Evolutionary conservation across 2,329 filamentous ascomycete species (phyloP), one percentile per base, ranked within the genome.

Genomic region (Tympanopsis confertula): DNA sequence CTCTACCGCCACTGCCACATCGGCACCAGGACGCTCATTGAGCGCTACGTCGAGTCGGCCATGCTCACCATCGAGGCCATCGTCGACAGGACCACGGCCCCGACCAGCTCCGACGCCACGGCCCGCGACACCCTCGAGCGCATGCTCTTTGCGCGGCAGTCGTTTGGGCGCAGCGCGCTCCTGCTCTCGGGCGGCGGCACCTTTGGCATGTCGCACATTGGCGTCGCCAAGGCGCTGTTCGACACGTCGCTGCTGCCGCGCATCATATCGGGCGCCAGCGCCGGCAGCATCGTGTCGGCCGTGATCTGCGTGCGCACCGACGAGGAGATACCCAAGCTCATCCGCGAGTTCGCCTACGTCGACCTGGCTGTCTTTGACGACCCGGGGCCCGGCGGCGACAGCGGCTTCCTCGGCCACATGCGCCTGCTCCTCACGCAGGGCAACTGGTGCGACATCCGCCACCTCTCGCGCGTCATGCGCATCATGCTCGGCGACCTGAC

Each of bases 191-290:
- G 87, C 5, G 87, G 87, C 2, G 86, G 82, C 1, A 91, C 87
- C 1, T 86, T 93, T 59, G 87, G 87, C 29, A 93, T 94, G 84
- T 84, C 84, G 42, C 87, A 94, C 54, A 82, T 94, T 39, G 87
- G 87, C 1, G 86, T 94, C 3, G 63, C 93, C 39, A 93, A 93
- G 56, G 72, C 81, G 3, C 66, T 94, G 3, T 87, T 79, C 55
- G 78, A 91, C 50, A 69, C 74, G 3, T 72, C 74, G 5, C 66
- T 94, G 12, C 67, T 94, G 2, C 87, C 87, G 3, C 78, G 86
- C 35, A 88, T 94, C 53, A 85, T 94, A 37, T 93, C 86, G 0
- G 86, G 86, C 2, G 82, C 86, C 4, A 93, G 86, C 19, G 86
- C 87, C 1, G 86, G 86, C 15, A 88, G 85, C 47, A 93, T 94